Evolutionary conservation across 169 alveolate genomes (phyloP).

Genomic region (Plasmodium berghei): DNA sequence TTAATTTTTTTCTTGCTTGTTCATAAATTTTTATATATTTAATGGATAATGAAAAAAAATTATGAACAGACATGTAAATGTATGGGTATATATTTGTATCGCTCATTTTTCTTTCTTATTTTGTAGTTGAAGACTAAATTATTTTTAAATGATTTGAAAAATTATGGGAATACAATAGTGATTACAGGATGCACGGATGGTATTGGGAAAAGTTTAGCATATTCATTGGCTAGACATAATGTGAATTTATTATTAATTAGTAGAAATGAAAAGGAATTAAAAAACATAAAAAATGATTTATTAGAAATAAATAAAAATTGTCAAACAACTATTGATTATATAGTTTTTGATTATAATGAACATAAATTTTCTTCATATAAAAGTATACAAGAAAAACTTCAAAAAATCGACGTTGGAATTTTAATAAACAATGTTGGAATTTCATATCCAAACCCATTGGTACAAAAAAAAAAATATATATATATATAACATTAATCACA

Average conservation of each 20-base stretch:
- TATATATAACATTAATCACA: no score
- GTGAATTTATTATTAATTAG: slow-evolving; percentile 65
- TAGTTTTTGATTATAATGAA: slow-evolving; percentile 57
- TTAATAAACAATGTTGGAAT: slow-evolving; percentile 81
- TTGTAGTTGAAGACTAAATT: slow-evolving; percentile 29
- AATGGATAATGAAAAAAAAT: background rate
- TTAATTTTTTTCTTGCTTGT: slow-evolving; percentile 5
- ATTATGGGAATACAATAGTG: slow-evolving; percentile 79
- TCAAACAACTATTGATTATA: slow-evolving; percentile 35
- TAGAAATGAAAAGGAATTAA: slow-evolving; percentile 43
- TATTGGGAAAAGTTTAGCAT: slow-evolving; percentile 82
- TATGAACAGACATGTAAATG: background rate
- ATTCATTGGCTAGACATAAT: slow-evolving; percentile 54
- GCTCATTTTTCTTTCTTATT: background rate
- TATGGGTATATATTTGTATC: background rate
- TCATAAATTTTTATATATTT: background rate
- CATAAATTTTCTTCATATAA: slow-evolving; percentile 31
- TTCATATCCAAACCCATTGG: slow-evolving; percentile 78
- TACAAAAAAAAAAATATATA: background rate
- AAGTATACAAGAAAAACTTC: slow-evolving; percentile 28
- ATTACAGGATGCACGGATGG: slow-evolving; percentile 86
- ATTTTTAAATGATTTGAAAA: slow-evolving; percentile 41
- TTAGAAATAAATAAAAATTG: slow-evolving; percentile 25
- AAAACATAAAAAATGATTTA: slow-evolving; percentile 35
- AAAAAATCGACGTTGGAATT: slow-evolving; percentile 75